phyloP scores from a whole-genome alignment of 2,329 filamentous ascomycete genomes.

The Orbilia oligospora region DNA sequence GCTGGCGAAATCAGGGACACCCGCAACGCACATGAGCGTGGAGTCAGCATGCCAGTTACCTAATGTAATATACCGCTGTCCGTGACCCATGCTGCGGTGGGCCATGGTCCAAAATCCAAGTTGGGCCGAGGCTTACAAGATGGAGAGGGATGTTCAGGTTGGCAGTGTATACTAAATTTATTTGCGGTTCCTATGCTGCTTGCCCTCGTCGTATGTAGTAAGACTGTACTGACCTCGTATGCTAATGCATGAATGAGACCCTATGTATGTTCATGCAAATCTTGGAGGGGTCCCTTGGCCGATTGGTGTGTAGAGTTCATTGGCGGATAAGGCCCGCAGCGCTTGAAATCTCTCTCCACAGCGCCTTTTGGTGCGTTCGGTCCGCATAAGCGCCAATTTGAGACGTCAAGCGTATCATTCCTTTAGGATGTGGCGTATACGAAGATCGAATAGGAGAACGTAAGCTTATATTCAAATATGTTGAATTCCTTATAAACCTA shows the following conservation, averaged over 20 bases:
- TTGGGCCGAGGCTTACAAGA: background rate
- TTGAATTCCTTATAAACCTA: conserved; percentile 17
- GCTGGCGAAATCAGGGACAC: conserved; percentile 10
- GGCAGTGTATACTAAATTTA: conserved; percentile 3
- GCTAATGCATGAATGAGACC: conserved; percentile 8
- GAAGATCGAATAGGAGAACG: background rate
- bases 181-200: background rate
- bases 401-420: conserved; percentile 44
- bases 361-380: conserved; percentile 46
- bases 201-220: conserved; percentile 9
- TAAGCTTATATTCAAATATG: background rate
- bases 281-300: conserved; percentile 5
- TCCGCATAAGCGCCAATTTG: conserved; percentile 45
- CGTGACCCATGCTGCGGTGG: background rate
- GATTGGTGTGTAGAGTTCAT: conserved; percentile 22
- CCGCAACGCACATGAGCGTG: conserved; percentile 19
- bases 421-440: conserved; percentile 7
- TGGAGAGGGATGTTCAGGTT: background rate
- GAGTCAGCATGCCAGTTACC: conserved; percentile 18
- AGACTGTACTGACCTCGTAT: background rate
- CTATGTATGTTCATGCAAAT: conserved; percentile 12
- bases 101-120: background rate
- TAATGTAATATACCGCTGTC: conserved; percentile 18
- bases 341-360: conserved; percentile 32
- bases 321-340: conserved; percentile 40